A percentile compares a stretch with the other conserved stretches of the same genome.
These are phyloP conservation scores for Eucalyptus tenuipes DNA, from an alignment of 345 rosid genomes.

Conservation along the genomic window DNA sequence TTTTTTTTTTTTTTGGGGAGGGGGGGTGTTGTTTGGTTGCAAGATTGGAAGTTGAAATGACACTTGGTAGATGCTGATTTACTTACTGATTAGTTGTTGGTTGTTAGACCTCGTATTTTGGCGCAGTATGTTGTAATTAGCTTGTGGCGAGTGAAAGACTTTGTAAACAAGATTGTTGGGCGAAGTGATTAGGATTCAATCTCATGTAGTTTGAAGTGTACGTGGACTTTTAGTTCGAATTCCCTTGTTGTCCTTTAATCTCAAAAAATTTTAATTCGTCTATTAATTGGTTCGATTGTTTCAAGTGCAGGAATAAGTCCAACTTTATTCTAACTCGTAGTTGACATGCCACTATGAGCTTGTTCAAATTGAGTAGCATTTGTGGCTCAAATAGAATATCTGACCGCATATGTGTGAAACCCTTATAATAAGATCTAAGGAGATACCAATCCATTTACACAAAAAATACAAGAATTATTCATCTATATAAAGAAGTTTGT, in stretches of 20 bases:
- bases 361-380: neutral
- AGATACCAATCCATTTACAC: neutral
- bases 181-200: neutral
- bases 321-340: neutral
- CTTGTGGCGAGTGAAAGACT: neutral
- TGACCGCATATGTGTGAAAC: fast-evolving
- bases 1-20: too few species aligned
- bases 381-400: neutral
- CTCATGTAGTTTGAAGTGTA: neutral
- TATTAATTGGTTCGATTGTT: neutral
- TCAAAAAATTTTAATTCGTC: neutral
- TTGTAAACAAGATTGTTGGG: neutral
- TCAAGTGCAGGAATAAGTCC: neutral
- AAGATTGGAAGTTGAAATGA: neutral
- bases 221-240: neutral
- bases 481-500: neutral
- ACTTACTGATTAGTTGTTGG: neutral
- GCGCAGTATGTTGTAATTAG: neutral
- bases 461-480: neutral
- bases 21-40: neutral
- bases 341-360: neutral
- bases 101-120: neutral
- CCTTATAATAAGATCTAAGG: neutral
- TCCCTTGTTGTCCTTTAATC: neutral
- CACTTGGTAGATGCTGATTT: neutral